These are phyloP conservation scores for Psilocybe azurescens DNA, from an alignment of 768 basidiomycete genomes.

Conservation along the genomic window DNA sequence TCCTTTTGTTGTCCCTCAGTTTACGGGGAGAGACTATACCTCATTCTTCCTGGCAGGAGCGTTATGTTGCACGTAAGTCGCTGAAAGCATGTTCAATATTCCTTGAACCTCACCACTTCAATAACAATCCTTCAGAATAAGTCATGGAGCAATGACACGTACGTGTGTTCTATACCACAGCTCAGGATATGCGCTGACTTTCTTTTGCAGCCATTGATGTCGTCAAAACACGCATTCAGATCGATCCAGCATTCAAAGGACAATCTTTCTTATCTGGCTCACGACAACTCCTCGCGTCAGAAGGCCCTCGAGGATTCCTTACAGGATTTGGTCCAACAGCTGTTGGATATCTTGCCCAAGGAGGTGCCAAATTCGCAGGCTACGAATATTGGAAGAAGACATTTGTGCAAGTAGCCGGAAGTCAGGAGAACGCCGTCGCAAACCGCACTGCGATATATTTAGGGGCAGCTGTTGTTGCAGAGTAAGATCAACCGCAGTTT, in stretches of 20 bases:
- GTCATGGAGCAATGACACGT: conserved; percentile 88
- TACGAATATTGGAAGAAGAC: conserved; percentile 88
- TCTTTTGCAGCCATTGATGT: conserved; percentile 72
- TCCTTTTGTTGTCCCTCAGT: conserved; percentile 35
- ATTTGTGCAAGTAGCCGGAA: conserved; percentile 68
- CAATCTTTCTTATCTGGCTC: conserved; percentile 71
- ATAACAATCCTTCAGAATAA: conserved; percentile 47
- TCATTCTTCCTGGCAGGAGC: conserved; percentile 70
- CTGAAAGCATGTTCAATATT: background rate
- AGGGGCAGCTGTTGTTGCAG: conserved; percentile 76
- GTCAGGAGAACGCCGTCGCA: conserved; percentile 73
- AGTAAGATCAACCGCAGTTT: conserved; percentile 49
- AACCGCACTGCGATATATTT: conserved; percentile 89
- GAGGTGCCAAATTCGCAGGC: conserved; percentile 68
- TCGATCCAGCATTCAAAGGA: conserved; percentile 76
- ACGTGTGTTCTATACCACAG: conserved; percentile 4
- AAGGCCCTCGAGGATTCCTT: conserved; percentile 68
- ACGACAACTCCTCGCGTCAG: conserved; percentile 68
- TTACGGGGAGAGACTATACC: conserved; percentile 56
- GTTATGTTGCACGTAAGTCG: conserved; percentile 40
- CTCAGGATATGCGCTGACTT: background rate
- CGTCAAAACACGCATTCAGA: conserved; percentile 86
- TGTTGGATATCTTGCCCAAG: conserved; percentile 84
- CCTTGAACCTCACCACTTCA: background rate
- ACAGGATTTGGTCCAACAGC: conserved; percentile 93